These are phyloP conservation scores for Cutaneotrichosporon cyanovorans DNA, from an alignment of 1,284 basidiomycete species.

Conservation along the genomic window DNA sequence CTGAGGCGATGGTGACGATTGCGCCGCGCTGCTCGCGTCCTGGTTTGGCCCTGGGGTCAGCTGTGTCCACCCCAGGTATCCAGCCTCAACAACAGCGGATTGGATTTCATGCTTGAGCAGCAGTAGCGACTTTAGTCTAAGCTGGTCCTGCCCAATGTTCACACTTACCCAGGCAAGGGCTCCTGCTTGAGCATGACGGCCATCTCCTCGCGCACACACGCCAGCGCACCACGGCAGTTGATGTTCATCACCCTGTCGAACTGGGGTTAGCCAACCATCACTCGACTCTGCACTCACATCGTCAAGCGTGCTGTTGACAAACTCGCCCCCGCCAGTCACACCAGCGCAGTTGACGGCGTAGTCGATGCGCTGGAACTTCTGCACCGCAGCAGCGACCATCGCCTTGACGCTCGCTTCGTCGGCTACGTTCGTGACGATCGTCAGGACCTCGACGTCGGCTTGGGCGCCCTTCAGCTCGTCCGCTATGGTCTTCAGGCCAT, in stretches of 20 bases:
- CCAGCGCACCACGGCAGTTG: constrained; percentile 22
- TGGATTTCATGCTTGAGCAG: constrained; percentile 9
- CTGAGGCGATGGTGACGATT: constrained; percentile 21
- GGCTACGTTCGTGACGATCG: constrained; percentile 11
- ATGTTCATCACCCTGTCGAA: constrained; percentile 28
- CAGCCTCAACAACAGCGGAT: constrained; percentile 2
- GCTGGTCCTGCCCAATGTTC: constrained; percentile 20
- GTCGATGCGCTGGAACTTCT: constrained; percentile 29
- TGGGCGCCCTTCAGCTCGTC: constrained; percentile 3
- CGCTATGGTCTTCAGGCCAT: constrained; percentile 1
- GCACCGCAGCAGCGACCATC: constrained; percentile 3
- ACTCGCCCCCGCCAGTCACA: constrained; percentile 1
- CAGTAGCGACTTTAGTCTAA: constrained; percentile 7
- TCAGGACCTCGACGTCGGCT: constrained; percentile 2
- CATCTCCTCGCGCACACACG: constrained; percentile 20
- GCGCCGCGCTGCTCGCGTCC: constrained; percentile 17
- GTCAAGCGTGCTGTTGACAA: constrained; percentile 1
- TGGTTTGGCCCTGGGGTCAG: constrained; percentile 1
- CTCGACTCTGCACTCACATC: constrained; percentile 7
- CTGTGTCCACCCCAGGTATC: background rate
- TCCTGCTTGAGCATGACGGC: constrained; percentile 20
- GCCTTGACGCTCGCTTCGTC: constrained; percentile 10
- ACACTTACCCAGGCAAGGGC: constrained; percentile 6
- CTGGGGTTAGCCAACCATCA: constrained; percentile 1
- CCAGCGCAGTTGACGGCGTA: constrained; percentile 36